Percentiles rank a stretch among this genome's conserved stretches.
phyloP scores from a whole-genome alignment of 1,284 basidiomycete genomes.

The Mycocalia duriaeana region DNA sequence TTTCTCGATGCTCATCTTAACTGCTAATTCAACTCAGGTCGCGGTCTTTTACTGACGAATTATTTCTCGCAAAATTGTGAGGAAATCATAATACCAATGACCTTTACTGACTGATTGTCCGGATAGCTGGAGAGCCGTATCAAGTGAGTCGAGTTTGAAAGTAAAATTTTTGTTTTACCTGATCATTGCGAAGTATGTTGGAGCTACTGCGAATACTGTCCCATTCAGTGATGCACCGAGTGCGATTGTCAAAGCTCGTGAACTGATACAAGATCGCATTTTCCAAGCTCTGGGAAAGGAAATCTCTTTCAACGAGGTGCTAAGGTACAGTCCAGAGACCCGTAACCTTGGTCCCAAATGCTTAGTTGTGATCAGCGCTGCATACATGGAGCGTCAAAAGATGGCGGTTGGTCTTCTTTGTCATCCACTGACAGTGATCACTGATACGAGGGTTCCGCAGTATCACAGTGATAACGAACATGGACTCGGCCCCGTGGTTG shows the following conservation, averaged over 20 bases:
- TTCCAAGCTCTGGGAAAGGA: conserved; percentile 30
- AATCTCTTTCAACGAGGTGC: conserved; percentile 64
- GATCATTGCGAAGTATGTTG: conserved; percentile 55
- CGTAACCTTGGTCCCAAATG: not conserved
- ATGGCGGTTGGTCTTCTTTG: conserved; percentile 64
- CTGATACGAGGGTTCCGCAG: conserved; percentile 28
- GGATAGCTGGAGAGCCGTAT: conserved; percentile 65
- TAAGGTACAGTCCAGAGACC: conserved; percentile 38
- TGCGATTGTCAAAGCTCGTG: conserved; percentile 52
- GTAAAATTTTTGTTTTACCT: conserved; percentile 2
- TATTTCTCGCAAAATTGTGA: conserved; percentile 81
- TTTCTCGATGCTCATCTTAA: conserved; percentile 6
- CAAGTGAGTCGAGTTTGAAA: conserved; percentile 37
- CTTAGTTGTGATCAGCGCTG: conserved; percentile 38
- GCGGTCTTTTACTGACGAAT: conserved; percentile 65
- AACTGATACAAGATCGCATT: conserved; percentile 52
- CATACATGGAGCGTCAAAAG: conserved; percentile 76
- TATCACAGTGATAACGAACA: conserved; percentile 74
- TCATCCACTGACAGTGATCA: not conserved
- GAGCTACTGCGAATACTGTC: conserved; percentile 64
- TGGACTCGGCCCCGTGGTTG: conserved; percentile 66
- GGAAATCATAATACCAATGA: conserved; percentile 14
- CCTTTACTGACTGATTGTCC: not conserved
- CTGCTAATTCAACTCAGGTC: conserved; percentile 34
- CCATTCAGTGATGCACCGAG: conserved; percentile 52